Evolutionary conservation across 2,329 filamentous ascomycete genomes (phyloP), one percentile per base, ranked within the genome.

Genomic region (Xylaria sp.): DNA sequence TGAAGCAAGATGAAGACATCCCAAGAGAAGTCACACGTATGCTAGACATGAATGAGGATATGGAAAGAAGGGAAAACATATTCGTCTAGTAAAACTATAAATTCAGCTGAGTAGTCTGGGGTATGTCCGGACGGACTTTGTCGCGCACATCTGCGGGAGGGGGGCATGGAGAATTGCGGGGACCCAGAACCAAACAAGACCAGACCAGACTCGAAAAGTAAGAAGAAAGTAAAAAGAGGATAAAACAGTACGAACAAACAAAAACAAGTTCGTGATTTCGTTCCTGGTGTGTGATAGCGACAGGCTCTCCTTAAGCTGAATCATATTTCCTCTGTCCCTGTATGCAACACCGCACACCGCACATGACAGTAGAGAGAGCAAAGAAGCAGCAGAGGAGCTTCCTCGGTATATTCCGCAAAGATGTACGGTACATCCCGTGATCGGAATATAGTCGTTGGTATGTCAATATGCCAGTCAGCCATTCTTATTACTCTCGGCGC

Each of bases 151-250:
- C 43, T 21, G 40, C 46, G 25, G 23, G 25, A 48, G 19, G 33
- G 31, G 27, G 33, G 25, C 9, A 38, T 15, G 40, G 47, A 51
- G 21, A 52, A 48, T 33, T 33, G 54, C 44, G 58, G 47, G 35
- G 51, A 47, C 25, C 52, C 46, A 33, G 52, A 59, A 64, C 54
- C 27, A 60, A 64, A 60, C 43, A 27, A 60, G 47, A 52, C 49
- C n/a, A 55, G 52, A 46, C 23, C 6, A 44, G 35, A 51, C 21
- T 44, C 31, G 38, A 47, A 15, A 46, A 15, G 37, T 21, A 44
- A 47, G 33, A 57, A n/a, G 44, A 38, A 40, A 47, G 17, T 17
- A 37, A 48, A 43, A 21, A 46, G 10, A 37, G 9, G 37, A 44
- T 41, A 15, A 31, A 58, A n/a, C n/a, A n/a, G n/a, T n/a, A n/a